Evolutionary conservation across 2,329 filamentous ascomycete species (phyloP).

Genomic region (Cladosporium sp.): DNA sequence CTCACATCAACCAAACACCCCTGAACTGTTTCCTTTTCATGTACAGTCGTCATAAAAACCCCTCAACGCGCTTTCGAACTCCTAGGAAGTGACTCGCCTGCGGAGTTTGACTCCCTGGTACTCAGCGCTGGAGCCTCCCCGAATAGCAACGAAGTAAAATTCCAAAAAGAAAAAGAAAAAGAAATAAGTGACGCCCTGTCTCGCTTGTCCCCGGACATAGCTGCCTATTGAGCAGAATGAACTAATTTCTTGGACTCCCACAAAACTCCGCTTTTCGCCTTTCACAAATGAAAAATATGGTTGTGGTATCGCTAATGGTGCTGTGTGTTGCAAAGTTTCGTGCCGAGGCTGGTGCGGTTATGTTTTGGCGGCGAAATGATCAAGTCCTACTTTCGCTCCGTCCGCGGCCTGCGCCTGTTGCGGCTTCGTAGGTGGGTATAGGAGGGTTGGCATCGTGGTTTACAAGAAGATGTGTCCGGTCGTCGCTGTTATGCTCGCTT

Average conservation of each 20-base stretch:
- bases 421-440: conserved; percentile 81
- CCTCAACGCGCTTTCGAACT: background rate
- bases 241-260: background rate
- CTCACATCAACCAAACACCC: background rate
- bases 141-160: background rate
- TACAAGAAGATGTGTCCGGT: conserved; percentile 18
- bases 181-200: background rate
- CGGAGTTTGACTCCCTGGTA: background rate
- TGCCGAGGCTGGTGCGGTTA: background rate
- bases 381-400: conserved; percentile 13
- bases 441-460: conserved; percentile 52
- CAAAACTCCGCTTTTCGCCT: conserved; percentile 1
- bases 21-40: background rate
- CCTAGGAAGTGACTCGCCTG: background rate
- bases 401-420: conserved; percentile 48
- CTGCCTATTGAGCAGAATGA: conserved; percentile 4
- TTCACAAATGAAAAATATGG: conserved; percentile 4
- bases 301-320: conserved; percentile 4
- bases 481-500: conserved; percentile 24
- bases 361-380: background rate
- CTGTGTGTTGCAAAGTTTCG: background rate
- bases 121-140: background rate
- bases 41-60: background rate
- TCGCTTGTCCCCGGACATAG: background rate
- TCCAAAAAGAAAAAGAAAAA: background rate